Percentiles rank a stretch among this genome's conserved stretches.
These are phyloP conservation scores for Trichomonascus vanleenenianus DNA, from an alignment of 805 yeast species.

Conservation along the genomic window DNA sequence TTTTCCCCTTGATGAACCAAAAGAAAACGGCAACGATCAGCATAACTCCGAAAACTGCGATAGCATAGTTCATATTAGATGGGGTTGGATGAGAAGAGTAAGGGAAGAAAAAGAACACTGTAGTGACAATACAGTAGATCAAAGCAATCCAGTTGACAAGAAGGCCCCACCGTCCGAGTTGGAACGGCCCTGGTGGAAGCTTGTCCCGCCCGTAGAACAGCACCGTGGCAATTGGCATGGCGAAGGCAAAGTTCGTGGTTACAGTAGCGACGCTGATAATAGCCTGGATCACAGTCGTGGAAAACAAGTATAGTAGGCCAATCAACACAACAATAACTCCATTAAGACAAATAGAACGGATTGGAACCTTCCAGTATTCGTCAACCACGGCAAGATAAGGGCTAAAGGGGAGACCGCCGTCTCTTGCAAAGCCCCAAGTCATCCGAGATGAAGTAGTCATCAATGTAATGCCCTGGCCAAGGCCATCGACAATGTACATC, in stretches of 20 bases:
- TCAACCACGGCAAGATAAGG: conserved; percentile 60
- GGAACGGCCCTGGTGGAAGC: conserved; percentile 16
- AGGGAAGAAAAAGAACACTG: conserved; percentile 17
- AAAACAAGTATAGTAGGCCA: conserved; percentile 57
- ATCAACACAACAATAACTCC: conserved; percentile 51
- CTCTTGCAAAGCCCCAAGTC: conserved; percentile 78
- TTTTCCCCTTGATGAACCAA: conserved; percentile 13
- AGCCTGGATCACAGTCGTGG: conserved; percentile 71
- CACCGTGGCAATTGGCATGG: conserved; percentile 50
- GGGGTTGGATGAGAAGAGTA: conserved; percentile 28
- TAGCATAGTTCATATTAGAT: conserved; percentile 51
- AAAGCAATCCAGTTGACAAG: conserved; percentile 13
- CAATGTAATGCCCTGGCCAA: conserved; percentile 72
- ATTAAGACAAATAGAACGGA: conserved; percentile 58
- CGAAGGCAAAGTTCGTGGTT: conserved; percentile 65
- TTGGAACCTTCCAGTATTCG: conserved; percentile 53
- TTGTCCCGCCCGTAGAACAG: conserved; percentile 14
- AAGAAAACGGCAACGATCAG: conserved; percentile 9
- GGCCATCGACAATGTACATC: conserved; percentile 58
- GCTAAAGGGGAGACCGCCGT: conserved; percentile 66
- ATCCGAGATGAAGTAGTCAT: conserved; percentile 75
- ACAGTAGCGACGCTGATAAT: conserved; percentile 80
- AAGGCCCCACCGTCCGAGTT: conserved; percentile 16
- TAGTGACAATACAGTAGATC: conserved; percentile 12
- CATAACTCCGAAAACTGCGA: conserved; percentile 42